These are phyloP conservation scores for Castanospermum australe DNA, from an alignment of 306 rosid genomes.

Conservation along the genomic window DNA sequence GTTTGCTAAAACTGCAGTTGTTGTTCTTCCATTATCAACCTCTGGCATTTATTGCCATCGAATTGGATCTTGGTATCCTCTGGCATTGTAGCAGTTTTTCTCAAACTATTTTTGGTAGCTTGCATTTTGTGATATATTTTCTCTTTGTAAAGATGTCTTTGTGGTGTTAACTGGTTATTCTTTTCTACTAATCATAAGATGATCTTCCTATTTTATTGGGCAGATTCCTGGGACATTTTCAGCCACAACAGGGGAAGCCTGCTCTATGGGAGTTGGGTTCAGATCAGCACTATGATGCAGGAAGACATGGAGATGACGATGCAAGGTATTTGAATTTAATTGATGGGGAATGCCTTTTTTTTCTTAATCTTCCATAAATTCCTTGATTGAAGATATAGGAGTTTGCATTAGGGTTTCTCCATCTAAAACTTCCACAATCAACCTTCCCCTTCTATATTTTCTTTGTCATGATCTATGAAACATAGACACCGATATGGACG, in stretches of 20 bases:
- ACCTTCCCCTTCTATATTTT: constrained; percentile 11
- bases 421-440: not conserved
- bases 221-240: constrained; percentile 91
- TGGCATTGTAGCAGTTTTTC: constrained; percentile 2
- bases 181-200: constrained; percentile 4
- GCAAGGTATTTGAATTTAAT: constrained; percentile 40
- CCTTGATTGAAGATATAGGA: not conserved
- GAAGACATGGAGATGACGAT: constrained; percentile 49
- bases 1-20: not conserved
- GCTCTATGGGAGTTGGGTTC: constrained; percentile 90
- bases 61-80: not conserved
- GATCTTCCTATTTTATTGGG: constrained; percentile 21
- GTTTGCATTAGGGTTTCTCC: not conserved
- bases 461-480: not conserved
- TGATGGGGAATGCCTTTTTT: not conserved
- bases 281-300: constrained; percentile 66
- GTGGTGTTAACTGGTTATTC: constrained; percentile 4
- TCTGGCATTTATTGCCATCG: not conserved
- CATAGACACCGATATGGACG: not conserved
- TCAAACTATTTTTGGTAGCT: not conserved
- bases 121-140: constrained; percentile 8
- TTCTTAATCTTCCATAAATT: not conserved
- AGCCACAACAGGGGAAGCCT: constrained; percentile 78
- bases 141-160: not conserved
- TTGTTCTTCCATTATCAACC: not conserved